These are phyloP conservation scores for Paracamarosporium sp. DNA, from an alignment of 2,329 filamentous ascomycete species.

Conservation along the genomic window DNA sequence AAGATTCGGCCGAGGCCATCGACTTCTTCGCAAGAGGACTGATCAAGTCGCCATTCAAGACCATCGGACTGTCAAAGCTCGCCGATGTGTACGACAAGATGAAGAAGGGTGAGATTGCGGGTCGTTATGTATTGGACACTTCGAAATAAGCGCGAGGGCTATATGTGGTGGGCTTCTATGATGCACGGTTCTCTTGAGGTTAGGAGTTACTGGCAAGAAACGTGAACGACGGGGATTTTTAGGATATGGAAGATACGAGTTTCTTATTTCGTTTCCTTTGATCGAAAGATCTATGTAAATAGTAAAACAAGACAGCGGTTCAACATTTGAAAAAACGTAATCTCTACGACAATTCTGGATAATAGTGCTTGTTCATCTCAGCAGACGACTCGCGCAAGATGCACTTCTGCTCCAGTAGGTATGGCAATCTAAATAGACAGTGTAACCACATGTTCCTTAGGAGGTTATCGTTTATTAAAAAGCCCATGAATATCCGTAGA, in stretches of 20 bases:
- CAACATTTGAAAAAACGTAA: background rate
- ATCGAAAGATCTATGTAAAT: background rate
- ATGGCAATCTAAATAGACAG: no score
- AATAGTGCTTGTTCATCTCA: background rate
- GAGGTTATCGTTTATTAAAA: no score
- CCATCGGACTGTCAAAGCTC: constrained; percentile 79
- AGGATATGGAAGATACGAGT: background rate
- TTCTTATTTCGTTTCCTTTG: background rate
- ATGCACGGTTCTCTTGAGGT: background rate
- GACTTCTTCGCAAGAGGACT: constrained; percentile 87
- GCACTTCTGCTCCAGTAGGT: background rate
- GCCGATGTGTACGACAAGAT: constrained; percentile 78
- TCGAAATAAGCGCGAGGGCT: constrained; percentile 31
- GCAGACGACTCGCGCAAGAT: background rate
- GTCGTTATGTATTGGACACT: constrained; percentile 80
- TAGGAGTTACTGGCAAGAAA: background rate
- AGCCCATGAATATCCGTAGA: no score
- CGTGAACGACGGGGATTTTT: background rate
- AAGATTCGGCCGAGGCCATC: constrained; percentile 85
- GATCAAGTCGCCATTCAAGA: constrained; percentile 88
- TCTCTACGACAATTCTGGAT: background rate
- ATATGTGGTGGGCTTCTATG: background rate
- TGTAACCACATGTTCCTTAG: no score
- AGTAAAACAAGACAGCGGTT: background rate
- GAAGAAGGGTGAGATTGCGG: constrained; percentile 73